phyloP scores from a whole-genome alignment of 305 asterid genomes.

The Rubia occidens region DNA sequence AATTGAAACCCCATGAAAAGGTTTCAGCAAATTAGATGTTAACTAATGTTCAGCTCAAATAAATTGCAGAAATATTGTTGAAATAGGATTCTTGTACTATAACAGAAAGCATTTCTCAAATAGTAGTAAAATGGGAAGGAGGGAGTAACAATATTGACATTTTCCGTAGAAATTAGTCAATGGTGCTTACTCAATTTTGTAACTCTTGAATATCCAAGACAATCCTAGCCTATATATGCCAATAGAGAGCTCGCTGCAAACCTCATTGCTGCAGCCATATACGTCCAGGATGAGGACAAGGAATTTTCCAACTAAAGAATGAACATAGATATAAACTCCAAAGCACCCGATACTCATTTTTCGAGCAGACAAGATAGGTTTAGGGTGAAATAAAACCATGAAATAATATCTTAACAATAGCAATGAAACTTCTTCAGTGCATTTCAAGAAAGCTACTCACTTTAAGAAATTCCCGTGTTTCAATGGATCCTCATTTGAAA shows the following conservation, averaged over 20 bases:
- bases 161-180: background rate
- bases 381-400: background rate
- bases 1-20: background rate
- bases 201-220: slow-evolving; percentile 87
- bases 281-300: slow-evolving; percentile 83
- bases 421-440: background rate
- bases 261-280: slow-evolving; percentile 99
- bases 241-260: slow-evolving; percentile 76
- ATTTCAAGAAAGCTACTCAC: too few relatives aligned
- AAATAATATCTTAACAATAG: background rate
- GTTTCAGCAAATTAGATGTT: background rate
- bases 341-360: background rate
- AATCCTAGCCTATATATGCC: slow-evolving; percentile 95
- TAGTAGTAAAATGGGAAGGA: background rate
- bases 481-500: background rate
- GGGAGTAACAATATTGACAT: background rate
- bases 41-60: background rate
- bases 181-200: slow-evolving; percentile 48
- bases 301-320: slow-evolving; percentile 60
- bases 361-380: background rate
- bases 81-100: background rate
- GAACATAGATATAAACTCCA: slow-evolving; percentile 5
- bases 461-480: too few relatives aligned
- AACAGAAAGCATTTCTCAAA: background rate
- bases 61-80: background rate